Base-by-base conservation (phyloP, 345 rosid genomes). In the Carallia pectinifolia region DNA sequence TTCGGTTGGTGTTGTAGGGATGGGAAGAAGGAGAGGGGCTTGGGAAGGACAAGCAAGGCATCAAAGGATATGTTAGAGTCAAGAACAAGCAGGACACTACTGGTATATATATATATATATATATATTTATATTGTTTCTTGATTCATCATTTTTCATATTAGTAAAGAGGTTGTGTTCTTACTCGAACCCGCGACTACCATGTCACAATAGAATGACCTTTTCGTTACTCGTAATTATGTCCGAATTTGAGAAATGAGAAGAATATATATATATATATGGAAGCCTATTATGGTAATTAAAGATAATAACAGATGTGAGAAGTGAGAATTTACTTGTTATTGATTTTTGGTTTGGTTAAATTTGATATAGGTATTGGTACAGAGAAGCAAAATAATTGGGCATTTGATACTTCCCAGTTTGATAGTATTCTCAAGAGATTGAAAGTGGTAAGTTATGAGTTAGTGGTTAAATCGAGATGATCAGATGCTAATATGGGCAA, bases 11-110 rank as follows among this genome's bases (percentile, higher is more conserved):
- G 58, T 18, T 44, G 58, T 64, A 92, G 99, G 99, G 99, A 33
- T 92, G 98, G 98, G 99, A 95, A 77, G 99, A 95, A 87, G 97
- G 99, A 79, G 97, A 95, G 84, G 98, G 99, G 65, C 87, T 95
- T 1, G 98, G 99, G 67, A 95, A 92, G 79, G 98, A 95, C 69
- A 95, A 90, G 82, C 99, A 95, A 82, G 98, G 98, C 65, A 92
- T 95, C 78, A 95, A 95, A 74, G 94, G 97, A 61, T 63, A 92
- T 50, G 89, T 95, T 52, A 85, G 87, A 81, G 94, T 95, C 4
- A 82, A 88, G 77, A 95, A 95, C 86, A 95, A 95, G 60, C 96
- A 90, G 70, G 98, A 95, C 73, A 90, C 91, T 9, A 29, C 71
- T 55, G 98, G 96, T 93, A 73, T 12, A 23, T 23, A 23, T 23